A percentile compares a stretch with the other conserved stretches of the same genome.
These are phyloP conservation scores for Colletotrichum sp. DNA, from an alignment of 2,329 filamentous ascomycete genomes.

Conservation along the genomic window DNA sequence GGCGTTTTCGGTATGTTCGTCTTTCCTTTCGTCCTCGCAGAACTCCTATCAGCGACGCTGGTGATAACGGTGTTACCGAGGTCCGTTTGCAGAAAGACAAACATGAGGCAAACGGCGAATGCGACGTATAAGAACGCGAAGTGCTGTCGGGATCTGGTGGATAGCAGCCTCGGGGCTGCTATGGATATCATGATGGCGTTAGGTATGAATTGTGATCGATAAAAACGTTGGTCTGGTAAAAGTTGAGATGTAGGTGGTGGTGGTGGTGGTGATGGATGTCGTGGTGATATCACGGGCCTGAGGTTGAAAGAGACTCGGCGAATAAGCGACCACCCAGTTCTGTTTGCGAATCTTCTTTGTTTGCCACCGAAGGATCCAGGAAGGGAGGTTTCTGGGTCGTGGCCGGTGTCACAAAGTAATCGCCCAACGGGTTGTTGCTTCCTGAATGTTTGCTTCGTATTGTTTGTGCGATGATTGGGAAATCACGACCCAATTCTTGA, in stretches of 20 bases:
- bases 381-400: neutral
- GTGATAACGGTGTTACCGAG: neutral
- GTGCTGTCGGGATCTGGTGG: neutral
- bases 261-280: neutral
- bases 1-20: neutral
- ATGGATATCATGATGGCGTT: constrained; percentile 2
- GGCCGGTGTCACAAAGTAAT: neutral
- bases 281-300: neutral
- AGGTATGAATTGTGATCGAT: neutral
- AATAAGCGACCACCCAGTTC: neutral
- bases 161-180: neutral
- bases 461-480: neutral
- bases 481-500: neutral
- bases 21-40: neutral
- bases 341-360: neutral
- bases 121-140: neutral
- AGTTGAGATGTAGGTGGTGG: neutral
- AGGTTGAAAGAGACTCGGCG: neutral
- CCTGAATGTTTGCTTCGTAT: neutral
- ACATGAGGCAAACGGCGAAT: neutral
- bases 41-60: neutral
- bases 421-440: neutral
- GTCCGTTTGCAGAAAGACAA: neutral
- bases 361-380: neutral
- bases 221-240: neutral